These are phyloP conservation scores for Neonectria sp. DNA, from an alignment of 2,329 filamentous ascomycete genomes.

Conservation along the genomic window DNA sequence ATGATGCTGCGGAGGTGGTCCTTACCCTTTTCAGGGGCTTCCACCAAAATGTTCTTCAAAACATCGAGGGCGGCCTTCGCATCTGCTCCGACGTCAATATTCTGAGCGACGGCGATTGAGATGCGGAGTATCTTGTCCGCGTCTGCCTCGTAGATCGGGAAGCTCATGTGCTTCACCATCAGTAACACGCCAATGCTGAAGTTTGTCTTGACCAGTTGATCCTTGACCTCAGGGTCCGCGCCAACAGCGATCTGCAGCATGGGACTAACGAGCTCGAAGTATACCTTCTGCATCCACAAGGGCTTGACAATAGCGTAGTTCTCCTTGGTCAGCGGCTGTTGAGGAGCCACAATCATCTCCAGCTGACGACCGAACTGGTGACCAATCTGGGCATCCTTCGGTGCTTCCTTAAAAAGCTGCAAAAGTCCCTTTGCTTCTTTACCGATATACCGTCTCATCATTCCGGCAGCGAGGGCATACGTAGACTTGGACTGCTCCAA, in stretches of 20 bases:
- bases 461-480: constrained; percentile 55
- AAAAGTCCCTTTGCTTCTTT: constrained; percentile 53
- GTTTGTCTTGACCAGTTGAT: constrained; percentile 53
- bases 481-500: constrained; percentile 51
- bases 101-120: constrained; percentile 63
- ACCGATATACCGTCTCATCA: constrained; percentile 57
- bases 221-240: constrained; percentile 47
- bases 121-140: constrained; percentile 63
- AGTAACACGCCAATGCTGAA: constrained; percentile 65
- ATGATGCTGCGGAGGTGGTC: constrained; percentile 66
- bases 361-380: constrained; percentile 59
- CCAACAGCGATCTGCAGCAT: constrained; percentile 60
- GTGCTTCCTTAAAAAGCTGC: constrained; percentile 54
- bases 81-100: constrained; percentile 59
- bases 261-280: constrained; percentile 62
- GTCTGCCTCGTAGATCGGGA: constrained; percentile 68
- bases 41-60: constrained; percentile 62
- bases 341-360: constrained; percentile 59
- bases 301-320: constrained; percentile 61
- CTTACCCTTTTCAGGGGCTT: constrained; percentile 62
- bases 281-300: constrained; percentile 66
- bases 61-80: constrained; percentile 64
- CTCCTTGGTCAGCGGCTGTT: constrained; percentile 56
- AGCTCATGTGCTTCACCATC: constrained; percentile 65
- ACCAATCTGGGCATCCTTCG: constrained; percentile 52